These are phyloP conservation scores for Yamadazyma paraphyllophila DNA, from an alignment of 805 yeast species.

Conservation along the genomic window DNA sequence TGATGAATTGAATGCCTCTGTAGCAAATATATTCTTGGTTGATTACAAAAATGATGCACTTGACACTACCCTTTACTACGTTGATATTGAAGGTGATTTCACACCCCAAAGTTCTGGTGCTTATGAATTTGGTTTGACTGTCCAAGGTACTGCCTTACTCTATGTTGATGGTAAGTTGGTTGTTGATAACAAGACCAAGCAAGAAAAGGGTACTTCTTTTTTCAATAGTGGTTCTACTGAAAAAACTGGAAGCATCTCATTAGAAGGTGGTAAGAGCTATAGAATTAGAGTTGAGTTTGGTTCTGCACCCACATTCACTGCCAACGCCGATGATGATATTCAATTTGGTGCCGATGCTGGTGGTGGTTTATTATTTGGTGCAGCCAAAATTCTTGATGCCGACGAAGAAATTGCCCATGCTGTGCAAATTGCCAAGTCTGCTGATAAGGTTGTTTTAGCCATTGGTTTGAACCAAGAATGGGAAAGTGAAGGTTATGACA, in stretches of 20 bases:
- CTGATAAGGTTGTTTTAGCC: slow-evolving; percentile 30
- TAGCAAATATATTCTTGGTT: slow-evolving; percentile 19
- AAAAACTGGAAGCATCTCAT: slow-evolving; percentile 36
- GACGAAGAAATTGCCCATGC: slow-evolving; percentile 26
- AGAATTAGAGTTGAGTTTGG: slow-evolving; percentile 50
- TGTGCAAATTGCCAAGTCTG: slow-evolving; percentile 24
- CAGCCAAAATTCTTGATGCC: slow-evolving; percentile 23
- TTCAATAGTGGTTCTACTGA: slow-evolving; percentile 50
- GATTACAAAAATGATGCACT: slow-evolving; percentile 21
- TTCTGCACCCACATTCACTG: slow-evolving; percentile 18
- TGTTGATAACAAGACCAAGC: slow-evolving; percentile 55
- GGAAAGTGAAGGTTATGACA: slow-evolving; percentile 35
- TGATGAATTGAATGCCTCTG: slow-evolving; percentile 19
- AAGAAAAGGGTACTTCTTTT: slow-evolving; percentile 47
- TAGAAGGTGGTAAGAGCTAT: slow-evolving; percentile 47
- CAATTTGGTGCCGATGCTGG: slow-evolving; percentile 27
- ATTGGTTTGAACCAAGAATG: slow-evolving; percentile 30
- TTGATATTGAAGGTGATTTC: slow-evolving; percentile 42
- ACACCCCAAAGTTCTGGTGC: slow-evolving; percentile 46
- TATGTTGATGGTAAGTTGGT: slow-evolving; percentile 51
- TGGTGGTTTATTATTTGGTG: slow-evolving; percentile 25
- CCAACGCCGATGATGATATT: slow-evolving; percentile 5
- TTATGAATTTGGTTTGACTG: slow-evolving; percentile 52
- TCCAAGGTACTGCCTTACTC: slow-evolving; percentile 54
- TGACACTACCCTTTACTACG: slow-evolving; percentile 33